Percentiles rank a stretch among this genome's conserved stretches.
These are phyloP conservation scores for Arthroderma sp. DNA, from an alignment of 2,329 filamentous ascomycete genomes.

Conservation along the genomic window DNA sequence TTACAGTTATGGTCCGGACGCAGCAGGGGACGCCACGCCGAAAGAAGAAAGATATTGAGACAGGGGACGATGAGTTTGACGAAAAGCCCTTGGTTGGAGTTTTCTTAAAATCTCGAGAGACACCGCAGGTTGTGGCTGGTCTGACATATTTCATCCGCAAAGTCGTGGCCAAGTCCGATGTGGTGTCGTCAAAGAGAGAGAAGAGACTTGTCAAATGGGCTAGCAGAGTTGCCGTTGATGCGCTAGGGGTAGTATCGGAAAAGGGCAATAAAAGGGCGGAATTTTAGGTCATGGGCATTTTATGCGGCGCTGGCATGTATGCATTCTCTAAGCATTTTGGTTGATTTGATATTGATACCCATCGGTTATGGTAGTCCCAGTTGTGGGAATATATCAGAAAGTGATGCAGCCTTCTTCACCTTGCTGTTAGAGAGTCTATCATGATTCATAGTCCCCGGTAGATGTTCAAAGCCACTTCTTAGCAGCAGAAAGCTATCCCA, in stretches of 20 bases:
- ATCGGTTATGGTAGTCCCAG: conserved; percentile 1
- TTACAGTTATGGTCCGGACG: conserved; percentile 58
- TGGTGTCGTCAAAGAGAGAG: conserved; percentile 38
- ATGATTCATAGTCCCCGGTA: neutral
- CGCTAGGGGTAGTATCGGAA: conserved; percentile 23
- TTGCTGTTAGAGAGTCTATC: neutral
- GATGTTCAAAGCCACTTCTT: conserved; percentile 5
- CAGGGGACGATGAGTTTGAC: conserved; percentile 28
- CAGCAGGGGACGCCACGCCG: conserved; percentile 32
- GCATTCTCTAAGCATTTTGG: too few species aligned
- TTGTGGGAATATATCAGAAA: conserved; percentile 6
- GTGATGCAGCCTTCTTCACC: conserved; percentile 3
- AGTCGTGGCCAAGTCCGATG: conserved; percentile 53
- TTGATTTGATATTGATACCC: too few species aligned
- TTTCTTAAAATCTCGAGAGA: conserved; percentile 51
- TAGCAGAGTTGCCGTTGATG: conserved; percentile 28
- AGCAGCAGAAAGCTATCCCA: conserved; percentile 20
- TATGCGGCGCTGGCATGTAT: too few species aligned
- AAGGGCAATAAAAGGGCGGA: too few species aligned
- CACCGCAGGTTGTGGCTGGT: conserved; percentile 56
- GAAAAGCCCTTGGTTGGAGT: conserved; percentile 50
- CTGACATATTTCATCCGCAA: conserved; percentile 70
- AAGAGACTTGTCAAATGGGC: conserved; percentile 38
- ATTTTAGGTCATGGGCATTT: too few species aligned
- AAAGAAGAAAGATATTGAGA: conserved; percentile 13